Conservation (phyloP, 176 grass and related monocot genomes). For the Hyparrhenia diplandra region DNA sequence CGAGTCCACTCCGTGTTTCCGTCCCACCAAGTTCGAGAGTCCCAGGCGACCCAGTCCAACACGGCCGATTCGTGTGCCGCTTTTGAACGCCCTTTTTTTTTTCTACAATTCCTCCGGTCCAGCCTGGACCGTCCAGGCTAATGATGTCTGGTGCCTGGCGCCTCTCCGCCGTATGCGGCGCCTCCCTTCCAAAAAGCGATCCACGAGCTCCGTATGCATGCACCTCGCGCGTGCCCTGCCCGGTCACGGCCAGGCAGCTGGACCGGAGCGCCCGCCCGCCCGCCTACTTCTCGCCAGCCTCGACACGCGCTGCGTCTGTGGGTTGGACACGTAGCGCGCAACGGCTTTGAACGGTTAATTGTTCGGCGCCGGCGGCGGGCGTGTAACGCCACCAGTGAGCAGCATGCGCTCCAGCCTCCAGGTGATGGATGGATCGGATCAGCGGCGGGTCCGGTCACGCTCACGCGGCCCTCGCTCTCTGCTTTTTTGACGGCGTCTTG, state of each 20-base stretch:
- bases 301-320: background rate
- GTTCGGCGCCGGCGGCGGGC: slow-evolving; percentile 8
- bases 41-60: slow-evolving; percentile 45
- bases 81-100: slow-evolving; percentile 15
- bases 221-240: background rate
- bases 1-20: background rate
- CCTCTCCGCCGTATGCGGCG: background rate
- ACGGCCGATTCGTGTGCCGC: slow-evolving; percentile 10
- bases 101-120: slow-evolving; percentile 7
- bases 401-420: slow-evolving; percentile 8
- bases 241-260: background rate
- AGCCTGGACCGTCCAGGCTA: slow-evolving; percentile 19
- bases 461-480: background rate
- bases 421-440: background rate
- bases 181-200: background rate
- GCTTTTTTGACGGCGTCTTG: slow-evolving; percentile 36
- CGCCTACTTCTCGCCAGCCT: background rate
- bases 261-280: background rate
- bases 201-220: background rate
- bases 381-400: slow-evolving; percentile 22
- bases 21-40: background rate
- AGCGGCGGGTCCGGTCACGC: background rate
- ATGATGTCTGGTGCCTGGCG: slow-evolving; percentile 26
- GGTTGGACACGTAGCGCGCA: slow-evolving; percentile 9
- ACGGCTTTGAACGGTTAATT: background rate